A percentile compares a stretch with the other conserved stretches of the same genome.
Evolutionary conservation across 768 basidiomycete genomes (phyloP).

Genomic region (Lentinula lateritia): DNA sequence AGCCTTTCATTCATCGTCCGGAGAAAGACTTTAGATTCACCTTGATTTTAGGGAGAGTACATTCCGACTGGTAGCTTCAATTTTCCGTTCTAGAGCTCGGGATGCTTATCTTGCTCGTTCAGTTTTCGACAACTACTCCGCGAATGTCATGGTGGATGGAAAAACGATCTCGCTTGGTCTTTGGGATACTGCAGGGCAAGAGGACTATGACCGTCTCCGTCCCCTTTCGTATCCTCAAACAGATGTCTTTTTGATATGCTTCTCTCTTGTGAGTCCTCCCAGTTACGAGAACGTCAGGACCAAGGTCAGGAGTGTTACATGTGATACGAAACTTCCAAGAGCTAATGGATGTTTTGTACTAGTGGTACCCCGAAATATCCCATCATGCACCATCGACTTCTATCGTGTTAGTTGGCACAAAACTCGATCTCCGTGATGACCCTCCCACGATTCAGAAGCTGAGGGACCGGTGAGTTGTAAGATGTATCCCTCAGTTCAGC

Average conservation of each 20-base stretch:
- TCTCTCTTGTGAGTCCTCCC: conserved; percentile 95
- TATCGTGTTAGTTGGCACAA: conserved; percentile 92
- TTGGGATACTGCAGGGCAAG: conserved; percentile 99
- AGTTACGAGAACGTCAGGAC: conserved; percentile 98
- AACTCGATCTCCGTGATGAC: conserved; percentile 96
- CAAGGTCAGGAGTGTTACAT: conserved; percentile 54
- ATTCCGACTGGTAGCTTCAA: conserved; percentile 77
- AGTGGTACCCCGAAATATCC: conserved; percentile 97
- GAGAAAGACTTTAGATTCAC: conserved; percentile 13
- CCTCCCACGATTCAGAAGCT: conserved; percentile 88
- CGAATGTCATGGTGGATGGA: conserved; percentile 98
- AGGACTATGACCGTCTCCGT: conserved; percentile 97
- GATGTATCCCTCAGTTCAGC: neutral
- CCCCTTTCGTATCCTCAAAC: conserved; percentile 99
- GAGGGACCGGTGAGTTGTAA: conserved; percentile 66
- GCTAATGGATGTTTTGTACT: conserved; percentile 11
- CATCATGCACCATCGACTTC: conserved; percentile 96
- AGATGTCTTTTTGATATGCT: conserved; percentile 98
- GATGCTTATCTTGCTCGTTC: conserved; percentile 7
- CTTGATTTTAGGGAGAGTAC: conserved; percentile 75
- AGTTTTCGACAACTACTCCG: conserved; percentile 99
- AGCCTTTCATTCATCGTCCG: conserved; percentile 24
- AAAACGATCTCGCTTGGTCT: conserved; percentile 97
- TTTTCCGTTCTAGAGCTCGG: conserved; percentile 9
- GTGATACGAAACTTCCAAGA: neutral